phyloP scores from a whole-genome alignment of 805 yeast species.

The Pichia gijzeniarum region DNA sequence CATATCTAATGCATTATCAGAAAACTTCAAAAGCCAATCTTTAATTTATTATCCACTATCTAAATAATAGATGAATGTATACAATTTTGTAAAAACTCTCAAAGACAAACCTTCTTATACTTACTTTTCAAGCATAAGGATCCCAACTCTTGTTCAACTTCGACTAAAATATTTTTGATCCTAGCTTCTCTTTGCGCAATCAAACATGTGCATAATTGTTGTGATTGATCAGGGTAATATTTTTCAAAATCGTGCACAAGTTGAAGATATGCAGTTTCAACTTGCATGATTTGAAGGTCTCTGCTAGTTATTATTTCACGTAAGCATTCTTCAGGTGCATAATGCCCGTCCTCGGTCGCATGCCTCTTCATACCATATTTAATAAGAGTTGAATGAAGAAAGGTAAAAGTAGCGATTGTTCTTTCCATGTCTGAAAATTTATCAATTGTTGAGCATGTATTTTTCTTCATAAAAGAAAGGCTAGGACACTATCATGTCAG shows the following conservation, averaged over 20 bases:
- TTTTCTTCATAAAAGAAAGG: no score
- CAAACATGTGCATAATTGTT: background rate
- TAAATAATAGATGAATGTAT: conserved; percentile 1
- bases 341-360: no score
- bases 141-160: background rate
- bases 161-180: background rate
- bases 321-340: no score
- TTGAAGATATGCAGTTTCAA: background rate
- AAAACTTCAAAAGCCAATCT: conserved; percentile 13
- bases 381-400: no score
- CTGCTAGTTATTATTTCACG: background rate
- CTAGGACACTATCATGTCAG: no score
- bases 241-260: conserved; percentile 3
- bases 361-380: no score
- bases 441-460: no score
- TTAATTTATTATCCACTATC: conserved; percentile 17
- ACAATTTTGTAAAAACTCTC: background rate
- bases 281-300: background rate
- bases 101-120: background rate
- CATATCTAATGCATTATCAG: conserved; percentile 4
- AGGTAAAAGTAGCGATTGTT: no score
- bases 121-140: background rate
- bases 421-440: no score
- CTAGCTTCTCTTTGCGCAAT: no score
- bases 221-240: conserved; percentile 6